Percentiles rank a stretch among this genome's conserved stretches.
These are phyloP conservation scores for Heterobasidion irregulare DNA, from an alignment of 1,284 basidiomycete species.

Conservation along the genomic window DNA sequence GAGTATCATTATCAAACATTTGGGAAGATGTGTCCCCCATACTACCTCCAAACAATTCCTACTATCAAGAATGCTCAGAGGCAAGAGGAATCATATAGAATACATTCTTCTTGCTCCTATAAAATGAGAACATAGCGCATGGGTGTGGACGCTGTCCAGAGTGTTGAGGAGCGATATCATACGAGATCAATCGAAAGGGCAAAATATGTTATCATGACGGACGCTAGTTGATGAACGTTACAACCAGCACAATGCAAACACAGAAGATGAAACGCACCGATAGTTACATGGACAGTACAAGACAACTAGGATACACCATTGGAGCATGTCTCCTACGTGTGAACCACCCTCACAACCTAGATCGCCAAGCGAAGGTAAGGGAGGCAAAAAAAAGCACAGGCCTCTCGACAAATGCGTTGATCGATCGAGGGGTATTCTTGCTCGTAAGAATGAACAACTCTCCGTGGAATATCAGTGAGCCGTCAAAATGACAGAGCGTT, in stretches of 20 bases:
- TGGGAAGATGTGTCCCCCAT: conserved; percentile 8
- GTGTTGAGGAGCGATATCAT: conserved; percentile 64
- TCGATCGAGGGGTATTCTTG: conserved; percentile 38
- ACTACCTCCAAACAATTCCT: conserved; percentile 10
- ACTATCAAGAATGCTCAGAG: conserved; percentile 12
- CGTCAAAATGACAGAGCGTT: conserved; percentile 67
- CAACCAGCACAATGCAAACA: no score
- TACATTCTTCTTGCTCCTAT: conserved; percentile 59
- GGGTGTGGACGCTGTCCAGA: conserved; percentile 68
- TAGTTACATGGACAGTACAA: background rate
- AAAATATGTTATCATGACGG: background rate
- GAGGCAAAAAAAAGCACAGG: conserved; percentile 36
- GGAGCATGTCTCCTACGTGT: conserved; percentile 44
- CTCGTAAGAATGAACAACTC: conserved; percentile 79
- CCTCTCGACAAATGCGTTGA: background rate
- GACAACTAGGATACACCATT: background rate
- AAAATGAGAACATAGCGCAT: conserved; percentile 85
- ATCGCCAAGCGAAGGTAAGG: conserved; percentile 22
- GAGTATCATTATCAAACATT: no score
- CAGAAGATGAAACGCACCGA: background rate
- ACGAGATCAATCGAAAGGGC: background rate
- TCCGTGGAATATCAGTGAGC: conserved; percentile 52
- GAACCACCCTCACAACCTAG: conserved; percentile 39
- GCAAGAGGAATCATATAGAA: conserved; percentile 11
- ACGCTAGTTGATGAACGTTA: no score